Evolutionary conservation across 75 land plant genomes (phyloP), one percentile per base, ranked within the genome.

Genomic region (Cryptomeria japonica): DNA sequence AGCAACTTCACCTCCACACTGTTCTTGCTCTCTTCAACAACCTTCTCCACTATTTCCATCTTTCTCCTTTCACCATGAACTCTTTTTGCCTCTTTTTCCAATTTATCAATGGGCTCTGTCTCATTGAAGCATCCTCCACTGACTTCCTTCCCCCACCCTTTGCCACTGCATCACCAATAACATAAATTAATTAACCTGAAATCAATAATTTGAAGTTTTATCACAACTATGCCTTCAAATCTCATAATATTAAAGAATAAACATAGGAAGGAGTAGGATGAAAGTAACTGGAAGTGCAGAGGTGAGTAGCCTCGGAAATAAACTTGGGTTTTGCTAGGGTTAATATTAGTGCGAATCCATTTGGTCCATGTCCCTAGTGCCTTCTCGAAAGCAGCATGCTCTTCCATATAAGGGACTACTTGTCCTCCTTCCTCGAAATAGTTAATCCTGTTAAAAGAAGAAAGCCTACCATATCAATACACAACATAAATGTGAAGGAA

Each of bases 71-170:
- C 82, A 9, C 82, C 44, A 8, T 79, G 46, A 46, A 31, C 88
- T 0, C 90, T 90, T 16, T 90, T 91, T 11, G 89, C 86, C 58
- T 91, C 90, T 89, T 90, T 80, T 80, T 77, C 87, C 58, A 89
- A 76, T 42, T 76, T 88, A n/a, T 88, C 75, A 41, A 92, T 93
- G 36, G 94, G 95, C 10, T 88, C 28, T 15, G 93, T 51, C 85
- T 95, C 95, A 28, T 90, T 92, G 89, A 90, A 90, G 89, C 96
- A 95, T 88, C 92, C 90, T 31, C 89, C 94, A 64, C 92, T 87
- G 46, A 86, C 89, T 28, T 87, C 91, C 55, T 88, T 87, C 46
- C 72, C 92, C 95, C 94, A 94, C 87, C 89, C 91, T 90, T 90
- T 89, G 82, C 95, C 93, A 93, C 93, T 34, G 28, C 31, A 64